These are phyloP conservation scores for Fraxinus quadrangulata DNA, from an alignment of 257 asterid genomes.

Conservation along the genomic window DNA sequence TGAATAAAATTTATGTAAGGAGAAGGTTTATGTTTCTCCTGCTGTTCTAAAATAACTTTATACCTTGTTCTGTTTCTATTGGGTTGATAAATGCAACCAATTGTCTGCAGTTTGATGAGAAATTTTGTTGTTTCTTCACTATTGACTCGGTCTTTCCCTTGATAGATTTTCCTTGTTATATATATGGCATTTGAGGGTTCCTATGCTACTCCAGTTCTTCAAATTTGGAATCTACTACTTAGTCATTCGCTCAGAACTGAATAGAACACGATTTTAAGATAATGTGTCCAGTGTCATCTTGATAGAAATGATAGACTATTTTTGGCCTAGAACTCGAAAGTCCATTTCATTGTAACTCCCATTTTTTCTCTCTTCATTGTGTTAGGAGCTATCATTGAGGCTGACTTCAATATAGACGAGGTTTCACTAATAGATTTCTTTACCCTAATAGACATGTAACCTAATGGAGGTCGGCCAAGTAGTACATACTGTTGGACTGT, in stretches of 20 bases:
- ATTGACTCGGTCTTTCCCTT: constrained; percentile 7
- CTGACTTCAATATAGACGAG: not conserved
- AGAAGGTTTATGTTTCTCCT: constrained; percentile 28
- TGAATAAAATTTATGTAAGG: constrained; percentile 25
- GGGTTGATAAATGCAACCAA: constrained; percentile 19
- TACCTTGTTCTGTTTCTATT: not conserved
- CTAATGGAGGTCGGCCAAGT: not conserved
- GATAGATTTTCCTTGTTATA: constrained; percentile 8
- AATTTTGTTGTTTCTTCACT: not conserved
- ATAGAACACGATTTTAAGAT: constrained; percentile 13
- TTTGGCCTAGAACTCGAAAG: not conserved
- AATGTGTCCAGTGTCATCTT: constrained; percentile 16
- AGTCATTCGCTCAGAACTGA: not conserved
- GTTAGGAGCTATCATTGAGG: not conserved
- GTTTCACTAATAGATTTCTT: not conserved
- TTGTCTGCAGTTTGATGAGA: constrained; percentile 11
- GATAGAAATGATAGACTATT: constrained; percentile 2
- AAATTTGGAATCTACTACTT: not conserved
- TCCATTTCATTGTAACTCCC: constrained; percentile 7
- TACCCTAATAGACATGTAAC: not conserved
- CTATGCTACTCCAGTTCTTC: not conserved
- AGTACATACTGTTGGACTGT: not conserved
- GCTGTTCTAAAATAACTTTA: constrained; percentile 19
- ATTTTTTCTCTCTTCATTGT: not conserved
- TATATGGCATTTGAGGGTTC: constrained; percentile 5